These are phyloP conservation scores for Ganoderma lingzhi DNA, from an alignment of 1,284 basidiomycete genomes.

Conservation along the genomic window DNA sequence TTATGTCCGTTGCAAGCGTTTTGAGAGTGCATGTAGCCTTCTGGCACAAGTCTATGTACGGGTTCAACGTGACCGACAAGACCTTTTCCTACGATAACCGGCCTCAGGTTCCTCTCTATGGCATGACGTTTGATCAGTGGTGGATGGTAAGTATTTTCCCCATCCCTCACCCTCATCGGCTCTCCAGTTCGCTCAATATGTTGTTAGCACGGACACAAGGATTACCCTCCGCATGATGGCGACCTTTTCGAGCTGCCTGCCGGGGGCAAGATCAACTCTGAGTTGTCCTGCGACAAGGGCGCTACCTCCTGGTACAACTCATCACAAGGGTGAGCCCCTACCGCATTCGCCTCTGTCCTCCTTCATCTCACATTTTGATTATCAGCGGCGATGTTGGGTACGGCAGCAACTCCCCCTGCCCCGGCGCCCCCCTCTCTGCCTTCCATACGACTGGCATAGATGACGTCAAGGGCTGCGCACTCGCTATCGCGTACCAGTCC, in stretches of 20 bases:
- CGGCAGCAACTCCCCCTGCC: conserved; percentile 55
- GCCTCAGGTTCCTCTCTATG: conserved; percentile 60
- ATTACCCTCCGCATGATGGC: conserved; percentile 60
- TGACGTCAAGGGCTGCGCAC: conserved; percentile 69
- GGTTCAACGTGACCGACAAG: conserved; percentile 64
- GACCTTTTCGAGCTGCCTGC: conserved; percentile 68
- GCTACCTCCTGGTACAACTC: conserved; percentile 60
- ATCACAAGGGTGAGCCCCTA: conserved; percentile 43
- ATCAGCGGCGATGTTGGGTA: conserved; percentile 56
- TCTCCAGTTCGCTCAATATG: neutral
- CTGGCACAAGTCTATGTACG: conserved; percentile 49
- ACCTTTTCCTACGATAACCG: conserved; percentile 64
- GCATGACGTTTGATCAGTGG: conserved; percentile 68
- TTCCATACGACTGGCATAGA: conserved; percentile 63
- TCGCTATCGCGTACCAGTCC: conserved; percentile 77
- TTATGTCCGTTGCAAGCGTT: neutral
- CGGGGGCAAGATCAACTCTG: conserved; percentile 54
- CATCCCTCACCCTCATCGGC: neutral
- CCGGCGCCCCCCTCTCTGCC: conserved; percentile 47
- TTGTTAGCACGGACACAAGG: conserved; percentile 58
- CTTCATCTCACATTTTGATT: neutral
- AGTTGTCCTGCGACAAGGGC: conserved; percentile 66
- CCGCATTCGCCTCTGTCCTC: neutral
- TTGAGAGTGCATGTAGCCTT: conserved; percentile 34
- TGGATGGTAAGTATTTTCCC: conserved; percentile 59